Percentiles rank a stretch among this genome's conserved stretches.
Conservation (phyloP, 768 basidiomycete species). For the Leucocoprinus leucothites region DNA sequence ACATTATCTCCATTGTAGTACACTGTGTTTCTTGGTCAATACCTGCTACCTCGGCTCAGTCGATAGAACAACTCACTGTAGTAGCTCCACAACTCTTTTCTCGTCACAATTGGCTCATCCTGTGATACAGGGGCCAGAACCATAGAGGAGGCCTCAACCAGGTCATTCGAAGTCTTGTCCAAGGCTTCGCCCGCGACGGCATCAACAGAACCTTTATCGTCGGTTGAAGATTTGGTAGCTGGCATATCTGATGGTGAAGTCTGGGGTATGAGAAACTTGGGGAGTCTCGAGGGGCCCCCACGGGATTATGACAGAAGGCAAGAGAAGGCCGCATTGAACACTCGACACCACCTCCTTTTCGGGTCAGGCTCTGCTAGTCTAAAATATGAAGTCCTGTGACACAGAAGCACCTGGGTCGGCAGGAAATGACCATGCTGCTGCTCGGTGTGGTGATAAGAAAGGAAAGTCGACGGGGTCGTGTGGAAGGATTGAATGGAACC, state of each 20-base stretch:
- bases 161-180: background rate
- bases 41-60: background rate
- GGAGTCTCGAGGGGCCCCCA: background rate
- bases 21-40: constrained; percentile 36
- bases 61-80: constrained; percentile 47
- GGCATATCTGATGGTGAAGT: background rate
- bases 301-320: too few relatives aligned
- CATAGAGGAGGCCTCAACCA: background rate
- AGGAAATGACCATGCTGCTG: background rate
- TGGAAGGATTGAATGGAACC: too few relatives aligned
- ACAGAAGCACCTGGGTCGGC: background rate
- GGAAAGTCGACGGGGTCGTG: too few relatives aligned
- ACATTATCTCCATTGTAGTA: constrained; percentile 84
- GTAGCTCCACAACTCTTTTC: constrained; percentile 77
- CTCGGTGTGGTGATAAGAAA: background rate
- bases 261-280: constrained; percentile 2
- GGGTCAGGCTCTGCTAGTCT: background rate
- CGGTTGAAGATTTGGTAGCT: background rate
- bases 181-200: background rate
- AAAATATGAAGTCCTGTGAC: constrained; percentile 9
- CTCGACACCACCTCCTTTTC: background rate
- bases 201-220: constrained; percentile 8
- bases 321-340: background rate
- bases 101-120: constrained; percentile 68
- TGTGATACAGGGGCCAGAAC: constrained; percentile 15